Conservation (phyloP, 2,329 filamentous ascomycete genomes). For the Aspergillus sp. region DNA sequence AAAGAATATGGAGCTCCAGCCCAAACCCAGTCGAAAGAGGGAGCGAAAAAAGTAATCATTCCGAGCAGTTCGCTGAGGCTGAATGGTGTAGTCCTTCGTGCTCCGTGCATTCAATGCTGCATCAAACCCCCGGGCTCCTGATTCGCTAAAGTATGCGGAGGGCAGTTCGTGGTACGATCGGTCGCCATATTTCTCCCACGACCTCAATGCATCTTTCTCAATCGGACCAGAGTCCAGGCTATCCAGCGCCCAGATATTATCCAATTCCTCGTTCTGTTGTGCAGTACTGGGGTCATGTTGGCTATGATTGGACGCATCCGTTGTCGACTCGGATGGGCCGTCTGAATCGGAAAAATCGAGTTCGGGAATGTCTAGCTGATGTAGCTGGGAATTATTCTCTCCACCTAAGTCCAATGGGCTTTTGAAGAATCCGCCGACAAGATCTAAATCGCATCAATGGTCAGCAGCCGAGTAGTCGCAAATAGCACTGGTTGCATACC, state of each 20-base stretch:
- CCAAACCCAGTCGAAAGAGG: slow-evolving; percentile 40
- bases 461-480: neutral
- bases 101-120: slow-evolving; percentile 31
- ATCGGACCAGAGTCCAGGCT: slow-evolving; percentile 15
- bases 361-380: slow-evolving; percentile 32
- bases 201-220: slow-evolving; percentile 24
- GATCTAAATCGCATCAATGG: slow-evolving; percentile 15
- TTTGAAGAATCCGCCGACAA: slow-evolving; percentile 24
- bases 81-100: slow-evolving; percentile 16
- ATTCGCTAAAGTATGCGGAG: slow-evolving; percentile 45
- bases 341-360: slow-evolving; percentile 20
- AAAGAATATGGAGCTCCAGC: slow-evolving; percentile 45
- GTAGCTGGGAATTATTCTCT: slow-evolving; percentile 26
- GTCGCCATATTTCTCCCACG: slow-evolving; percentile 43
- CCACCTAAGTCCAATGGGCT: slow-evolving; percentile 18
- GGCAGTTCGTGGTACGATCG: slow-evolving; percentile 27
- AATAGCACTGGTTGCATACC: slow-evolving; percentile 20
- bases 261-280: slow-evolving; percentile 15
- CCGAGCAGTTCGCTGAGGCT: slow-evolving; percentile 31
- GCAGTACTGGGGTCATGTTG: slow-evolving; percentile 20
- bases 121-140: slow-evolving; percentile 39
- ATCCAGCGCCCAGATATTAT: slow-evolving; percentile 37
- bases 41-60: slow-evolving; percentile 39
- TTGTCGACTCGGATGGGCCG: slow-evolving; percentile 17
- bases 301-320: slow-evolving; percentile 18